Percentiles rank a stretch among this genome's conserved stretches.
Evolutionary conservation across 345 rosid genomes (phyloP).

Genomic region (Sonneratia caseolaris): DNA sequence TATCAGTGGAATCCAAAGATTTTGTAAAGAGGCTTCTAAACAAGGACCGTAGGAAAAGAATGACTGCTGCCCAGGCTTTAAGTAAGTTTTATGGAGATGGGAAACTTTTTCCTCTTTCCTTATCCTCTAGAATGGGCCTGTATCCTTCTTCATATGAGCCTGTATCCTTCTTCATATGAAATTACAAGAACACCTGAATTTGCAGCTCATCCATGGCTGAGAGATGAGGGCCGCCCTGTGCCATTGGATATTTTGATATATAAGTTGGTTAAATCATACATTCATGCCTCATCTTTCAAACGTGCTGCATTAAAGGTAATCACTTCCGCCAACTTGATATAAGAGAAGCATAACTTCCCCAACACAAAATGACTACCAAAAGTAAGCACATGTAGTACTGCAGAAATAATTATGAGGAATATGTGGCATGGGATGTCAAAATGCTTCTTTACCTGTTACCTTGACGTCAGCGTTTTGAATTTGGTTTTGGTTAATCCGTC

Average conservation of each 20-base stretch:
- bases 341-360: not conserved
- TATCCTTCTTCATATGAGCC: not conserved
- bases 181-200: not conserved
- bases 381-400: not conserved
- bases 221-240: conserved; percentile 39
- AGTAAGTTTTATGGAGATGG: conserved; percentile 29
- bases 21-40: conserved; percentile 85
- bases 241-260: conserved; percentile 72
- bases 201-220: conserved; percentile 93
- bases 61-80: conserved; percentile 92
- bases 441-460: not conserved
- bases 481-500: not conserved
- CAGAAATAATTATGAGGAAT: not conserved
- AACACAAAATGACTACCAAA: not conserved
- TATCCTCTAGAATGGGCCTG: no score
- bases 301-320: conserved; percentile 78
- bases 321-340: not conserved
- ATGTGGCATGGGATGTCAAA: not conserved
- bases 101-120: not conserved
- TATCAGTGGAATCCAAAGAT: conserved; percentile 76
- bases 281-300: conserved; percentile 64
- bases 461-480: not conserved
- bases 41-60: conserved; percentile 93
- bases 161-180: not conserved
- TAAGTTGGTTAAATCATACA: conserved; percentile 66